Base-by-base conservation (phyloP, 2,329 filamentous ascomycete genomes). In the Didymella exigua region DNA sequence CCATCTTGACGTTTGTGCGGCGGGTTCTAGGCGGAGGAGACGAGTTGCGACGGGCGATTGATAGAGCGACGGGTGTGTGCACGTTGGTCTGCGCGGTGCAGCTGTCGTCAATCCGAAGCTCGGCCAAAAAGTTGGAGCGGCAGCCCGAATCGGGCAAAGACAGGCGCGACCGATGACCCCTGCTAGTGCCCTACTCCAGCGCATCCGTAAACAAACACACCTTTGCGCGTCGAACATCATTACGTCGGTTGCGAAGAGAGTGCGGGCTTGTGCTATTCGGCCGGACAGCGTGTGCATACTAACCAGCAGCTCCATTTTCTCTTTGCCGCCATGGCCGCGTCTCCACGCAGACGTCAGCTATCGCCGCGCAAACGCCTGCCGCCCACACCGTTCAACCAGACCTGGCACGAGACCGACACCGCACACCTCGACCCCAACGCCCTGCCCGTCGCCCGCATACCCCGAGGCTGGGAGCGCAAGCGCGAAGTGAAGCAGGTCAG, bases 391-490 rank as follows among this genome's bases (percentile, higher is more conserved):
- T 77, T 76, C 67, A 51, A 70, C 40, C 66, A 68, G 47, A 66
- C 69, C 63, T 81, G 78, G 79, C 60, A 75, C 62, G 67, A 75
- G 48, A 63, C 71, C 59, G 77, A 80, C 63, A 65, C 74, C 21
- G 67, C 75, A 24, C 70, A 72, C 54, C 72, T 81, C 54, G 70
- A 74, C 34, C 77, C 78, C 9, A 66, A 59, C 34, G 68, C 76
- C 27, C 66, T 81, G 4, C 71, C 76, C 14, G 59, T 80, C 24
- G 63, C 75, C 13, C 77, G 76, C 44, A 70, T 76, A 4, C 77
- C 76, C 16, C 77, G 79, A 41, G 80, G 72, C 41, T 83, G 79
- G 79, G 80, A 83, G 50, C 75, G 80, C 44, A 75, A 74, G 50
- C 76, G 78, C 6, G 68, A 78, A 54, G 74, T 74, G 11, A 78